Conservation (phyloP, 2,329 filamentous ascomycete genomes). For the Diaporthe ampelina region DNA sequence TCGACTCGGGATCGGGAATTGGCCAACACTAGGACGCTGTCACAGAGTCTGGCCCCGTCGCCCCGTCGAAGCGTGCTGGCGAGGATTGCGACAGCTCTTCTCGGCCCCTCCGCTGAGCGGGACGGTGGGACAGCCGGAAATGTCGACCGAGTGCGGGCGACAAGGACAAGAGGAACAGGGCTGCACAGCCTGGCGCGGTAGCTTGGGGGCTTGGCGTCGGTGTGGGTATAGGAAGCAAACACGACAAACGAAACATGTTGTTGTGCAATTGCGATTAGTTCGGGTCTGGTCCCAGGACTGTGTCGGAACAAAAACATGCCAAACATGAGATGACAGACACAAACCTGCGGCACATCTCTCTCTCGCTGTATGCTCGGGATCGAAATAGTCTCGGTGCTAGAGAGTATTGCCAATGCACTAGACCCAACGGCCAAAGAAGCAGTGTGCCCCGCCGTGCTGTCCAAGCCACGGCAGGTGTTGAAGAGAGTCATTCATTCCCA, state of each 20-base stretch:
- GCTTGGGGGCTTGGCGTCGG: slow-evolving; percentile 6
- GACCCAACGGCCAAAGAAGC: slow-evolving; percentile 26
- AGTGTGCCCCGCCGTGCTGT: background rate
- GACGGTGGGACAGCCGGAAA: slow-evolving; percentile 24
- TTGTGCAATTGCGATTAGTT: slow-evolving; percentile 21
- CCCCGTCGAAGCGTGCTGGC: background rate
- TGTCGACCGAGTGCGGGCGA: slow-evolving; percentile 26
- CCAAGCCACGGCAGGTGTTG: slow-evolving; percentile 23
- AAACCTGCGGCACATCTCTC: too few relatives aligned
- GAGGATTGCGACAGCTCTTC: slow-evolving; percentile 2
- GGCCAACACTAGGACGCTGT: slow-evolving; percentile 8
- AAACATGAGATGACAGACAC: slow-evolving; percentile 14
- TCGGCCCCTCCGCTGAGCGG: slow-evolving; percentile 30
- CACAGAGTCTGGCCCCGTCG: slow-evolving; percentile 7
- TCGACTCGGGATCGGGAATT: slow-evolving; percentile 24
- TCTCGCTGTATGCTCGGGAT: background rate
- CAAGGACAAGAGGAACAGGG: background rate
- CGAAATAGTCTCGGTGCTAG: slow-evolving; percentile 4
- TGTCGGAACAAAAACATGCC: slow-evolving; percentile 27
- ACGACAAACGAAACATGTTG: slow-evolving; percentile 12
- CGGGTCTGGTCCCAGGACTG: slow-evolving; percentile 6
- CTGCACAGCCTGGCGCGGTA: slow-evolving; percentile 6
- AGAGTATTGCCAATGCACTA: background rate
- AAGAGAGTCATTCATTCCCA: slow-evolving; percentile 19
- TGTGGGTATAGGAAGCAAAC: slow-evolving; percentile 8